These are phyloP conservation scores for Termitomyces sp. DNA, from an alignment of 768 basidiomycete species.

Conservation along the genomic window DNA sequence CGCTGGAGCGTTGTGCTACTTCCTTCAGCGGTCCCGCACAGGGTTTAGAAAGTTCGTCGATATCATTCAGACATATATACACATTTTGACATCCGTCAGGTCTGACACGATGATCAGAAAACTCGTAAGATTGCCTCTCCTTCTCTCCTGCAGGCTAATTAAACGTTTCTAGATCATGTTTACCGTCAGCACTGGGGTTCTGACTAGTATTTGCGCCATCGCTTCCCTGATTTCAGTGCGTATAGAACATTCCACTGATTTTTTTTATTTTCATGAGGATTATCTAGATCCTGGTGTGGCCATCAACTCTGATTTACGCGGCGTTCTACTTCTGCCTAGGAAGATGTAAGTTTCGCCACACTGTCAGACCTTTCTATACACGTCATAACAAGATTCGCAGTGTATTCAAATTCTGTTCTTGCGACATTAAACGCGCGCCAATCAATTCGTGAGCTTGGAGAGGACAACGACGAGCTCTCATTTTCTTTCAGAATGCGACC, in stretches of 20 bases:
- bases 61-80: slow-evolving; percentile 8
- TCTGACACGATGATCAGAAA: slow-evolving; percentile 47
- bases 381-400: slow-evolving; percentile 24
- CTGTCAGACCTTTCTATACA: neutral
- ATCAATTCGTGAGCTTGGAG: slow-evolving; percentile 41
- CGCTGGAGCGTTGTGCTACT: slow-evolving; percentile 46
- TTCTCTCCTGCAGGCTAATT: slow-evolving; percentile 1
- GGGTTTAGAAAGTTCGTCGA: slow-evolving; percentile 47
- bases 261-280: slow-evolving; percentile 3
- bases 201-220: slow-evolving; percentile 42
- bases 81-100: slow-evolving; percentile 22
- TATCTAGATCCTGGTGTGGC: slow-evolving; percentile 44
- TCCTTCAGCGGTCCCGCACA: slow-evolving; percentile 49
- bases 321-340: slow-evolving; percentile 58
- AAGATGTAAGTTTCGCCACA: slow-evolving; percentile 34
- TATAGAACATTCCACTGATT: neutral
- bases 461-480: slow-evolving; percentile 45
- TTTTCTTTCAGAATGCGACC: slow-evolving; percentile 42
- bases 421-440: slow-evolving; percentile 52
- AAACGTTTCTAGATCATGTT: slow-evolving; percentile 33
- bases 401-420: slow-evolving; percentile 55
- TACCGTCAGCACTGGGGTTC: slow-evolving; percentile 39
- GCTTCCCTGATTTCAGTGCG: slow-evolving; percentile 41
- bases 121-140: slow-evolving; percentile 19
- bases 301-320: slow-evolving; percentile 53